Conservation (phyloP, 1,284 basidiomycete genomes). For the Phaffia rhodozyma region DNA sequence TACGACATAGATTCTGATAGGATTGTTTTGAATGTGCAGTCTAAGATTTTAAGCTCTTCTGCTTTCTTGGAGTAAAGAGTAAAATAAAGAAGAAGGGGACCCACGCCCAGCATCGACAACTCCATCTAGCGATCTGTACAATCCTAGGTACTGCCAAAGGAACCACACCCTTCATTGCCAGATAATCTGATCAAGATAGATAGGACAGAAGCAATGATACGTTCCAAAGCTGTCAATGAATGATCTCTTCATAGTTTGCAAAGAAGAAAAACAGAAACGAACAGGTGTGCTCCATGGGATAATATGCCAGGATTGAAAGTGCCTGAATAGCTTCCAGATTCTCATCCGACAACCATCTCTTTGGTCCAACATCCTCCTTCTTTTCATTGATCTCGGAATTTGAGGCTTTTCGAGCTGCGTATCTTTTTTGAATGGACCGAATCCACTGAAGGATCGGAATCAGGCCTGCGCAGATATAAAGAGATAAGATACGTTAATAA, state of each 20-base stretch:
- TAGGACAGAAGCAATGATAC: neutral
- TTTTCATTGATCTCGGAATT: no score
- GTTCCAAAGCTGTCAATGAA: neutral
- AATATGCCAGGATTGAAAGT: slow-evolving; percentile 10
- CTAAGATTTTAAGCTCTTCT: neutral
- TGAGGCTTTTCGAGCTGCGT: neutral
- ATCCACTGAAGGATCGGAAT: slow-evolving; percentile 15
- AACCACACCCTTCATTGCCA: slow-evolving; percentile 8
- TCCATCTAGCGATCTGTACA: slow-evolving; percentile 1
- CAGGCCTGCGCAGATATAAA: neutral
- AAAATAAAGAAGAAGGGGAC: neutral
- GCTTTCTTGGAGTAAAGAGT: neutral
- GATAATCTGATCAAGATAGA: neutral
- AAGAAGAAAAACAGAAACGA: neutral
- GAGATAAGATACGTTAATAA: neutral
- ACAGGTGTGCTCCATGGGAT: slow-evolving; percentile 17
- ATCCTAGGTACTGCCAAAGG: neutral
- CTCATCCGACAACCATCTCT: neutral
- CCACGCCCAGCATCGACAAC: slow-evolving; percentile 16
- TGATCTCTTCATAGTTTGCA: neutral
- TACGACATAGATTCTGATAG: neutral
- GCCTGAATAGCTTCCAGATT: slow-evolving; percentile 3
- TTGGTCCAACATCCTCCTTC: neutral
- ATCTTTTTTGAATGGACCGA: neutral
- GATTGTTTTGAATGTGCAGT: neutral